Conservation (phyloP, 2,329 filamentous ascomycete species). For the Canariomyces notabilis region DNA sequence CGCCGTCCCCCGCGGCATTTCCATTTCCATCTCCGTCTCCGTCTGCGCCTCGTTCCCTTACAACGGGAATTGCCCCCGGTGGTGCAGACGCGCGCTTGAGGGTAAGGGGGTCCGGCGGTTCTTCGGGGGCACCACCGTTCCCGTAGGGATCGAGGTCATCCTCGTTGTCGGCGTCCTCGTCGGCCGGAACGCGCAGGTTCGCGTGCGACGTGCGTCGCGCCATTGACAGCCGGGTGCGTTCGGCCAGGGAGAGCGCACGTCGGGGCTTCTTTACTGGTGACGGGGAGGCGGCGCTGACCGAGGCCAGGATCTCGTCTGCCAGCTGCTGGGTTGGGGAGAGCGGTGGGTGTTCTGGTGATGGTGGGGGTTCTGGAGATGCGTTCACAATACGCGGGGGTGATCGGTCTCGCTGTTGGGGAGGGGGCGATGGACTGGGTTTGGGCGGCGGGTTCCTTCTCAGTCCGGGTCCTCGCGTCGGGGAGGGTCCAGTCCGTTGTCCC, state of each 20-base stretch:
- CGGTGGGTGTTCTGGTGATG: constrained; percentile 5
- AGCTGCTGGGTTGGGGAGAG: constrained; percentile 41
- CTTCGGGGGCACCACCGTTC: constrained; percentile 30
- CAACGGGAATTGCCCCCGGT: not conserved
- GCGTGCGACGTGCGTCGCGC: constrained; percentile 47
- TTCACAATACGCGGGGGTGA: constrained; percentile 1
- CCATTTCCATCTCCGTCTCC: no score
- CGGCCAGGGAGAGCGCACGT: constrained; percentile 60
- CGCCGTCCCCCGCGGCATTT: constrained; percentile 28
- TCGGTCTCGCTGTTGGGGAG: not conserved
- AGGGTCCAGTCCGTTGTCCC: constrained; percentile 1
- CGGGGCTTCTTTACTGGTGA: constrained; percentile 53
- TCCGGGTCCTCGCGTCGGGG: constrained; percentile 12
- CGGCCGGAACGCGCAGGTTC: constrained; percentile 13
- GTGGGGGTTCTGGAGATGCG: constrained; percentile 5
- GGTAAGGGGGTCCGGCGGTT: constrained; percentile 18
- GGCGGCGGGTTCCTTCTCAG: constrained; percentile 9
- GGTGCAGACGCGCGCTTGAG: constrained; percentile 10
- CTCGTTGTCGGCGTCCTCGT: constrained; percentile 11
- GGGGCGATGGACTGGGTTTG: not conserved
- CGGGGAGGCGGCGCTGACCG: constrained; percentile 50
- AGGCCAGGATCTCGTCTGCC: constrained; percentile 53
- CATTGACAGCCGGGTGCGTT: constrained; percentile 80
- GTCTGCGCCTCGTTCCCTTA: constrained; percentile 16
- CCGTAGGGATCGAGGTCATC: constrained; percentile 21